Percentiles rank a stretch among this genome's conserved stretches.
Evolutionary conservation across 2,329 filamentous ascomycete species (phyloP).

Genomic region (Orbilia quercus): DNA sequence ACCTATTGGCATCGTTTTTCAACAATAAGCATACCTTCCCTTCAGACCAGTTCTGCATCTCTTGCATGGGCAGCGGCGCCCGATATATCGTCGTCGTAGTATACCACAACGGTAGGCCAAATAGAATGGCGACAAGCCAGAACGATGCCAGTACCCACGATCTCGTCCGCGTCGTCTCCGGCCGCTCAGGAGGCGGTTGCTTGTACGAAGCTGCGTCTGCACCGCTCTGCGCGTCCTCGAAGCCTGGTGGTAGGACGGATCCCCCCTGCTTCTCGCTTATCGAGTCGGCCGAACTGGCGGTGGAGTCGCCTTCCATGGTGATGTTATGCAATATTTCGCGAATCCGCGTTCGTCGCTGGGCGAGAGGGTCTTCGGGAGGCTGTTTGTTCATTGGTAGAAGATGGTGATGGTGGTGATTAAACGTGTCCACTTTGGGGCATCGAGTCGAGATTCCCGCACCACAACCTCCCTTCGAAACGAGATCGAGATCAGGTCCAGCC

Average conservation of each 20-base stretch:
- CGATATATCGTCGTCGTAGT: slow-evolving; percentile 92
- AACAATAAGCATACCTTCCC: slow-evolving; percentile 73
- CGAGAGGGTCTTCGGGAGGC: neutral
- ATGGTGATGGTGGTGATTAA: slow-evolving; percentile 2
- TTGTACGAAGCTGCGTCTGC: slow-evolving; percentile 33
- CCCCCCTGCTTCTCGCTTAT: neutral
- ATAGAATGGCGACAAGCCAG: slow-evolving; percentile 83
- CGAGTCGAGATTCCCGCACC: slow-evolving; percentile 43
- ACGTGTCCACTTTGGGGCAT: slow-evolving; percentile 29
- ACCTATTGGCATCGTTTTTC: neutral
- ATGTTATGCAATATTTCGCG: slow-evolving; percentile 40
- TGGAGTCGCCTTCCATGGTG: slow-evolving; percentile 34
- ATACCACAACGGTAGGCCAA: slow-evolving; percentile 96
- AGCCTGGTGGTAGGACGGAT: slow-evolving; percentile 27
- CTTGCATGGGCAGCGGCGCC: slow-evolving; percentile 80
- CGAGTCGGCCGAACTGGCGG: neutral
- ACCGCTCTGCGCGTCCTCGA: slow-evolving; percentile 30
- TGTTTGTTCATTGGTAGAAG: neutral
- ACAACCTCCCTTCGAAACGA: slow-evolving; percentile 28
- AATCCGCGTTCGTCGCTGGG: slow-evolving; percentile 26
- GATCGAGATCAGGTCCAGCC: too few species aligned
- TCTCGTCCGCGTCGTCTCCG: slow-evolving; percentile 75
- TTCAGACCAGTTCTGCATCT: slow-evolving; percentile 92
- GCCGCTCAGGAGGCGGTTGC: slow-evolving; percentile 79
- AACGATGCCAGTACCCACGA: slow-evolving; percentile 84